These are phyloP conservation scores for Fusarium sp. DNA, from an alignment of 2,329 filamentous ascomycete genomes.

Conservation along the genomic window DNA sequence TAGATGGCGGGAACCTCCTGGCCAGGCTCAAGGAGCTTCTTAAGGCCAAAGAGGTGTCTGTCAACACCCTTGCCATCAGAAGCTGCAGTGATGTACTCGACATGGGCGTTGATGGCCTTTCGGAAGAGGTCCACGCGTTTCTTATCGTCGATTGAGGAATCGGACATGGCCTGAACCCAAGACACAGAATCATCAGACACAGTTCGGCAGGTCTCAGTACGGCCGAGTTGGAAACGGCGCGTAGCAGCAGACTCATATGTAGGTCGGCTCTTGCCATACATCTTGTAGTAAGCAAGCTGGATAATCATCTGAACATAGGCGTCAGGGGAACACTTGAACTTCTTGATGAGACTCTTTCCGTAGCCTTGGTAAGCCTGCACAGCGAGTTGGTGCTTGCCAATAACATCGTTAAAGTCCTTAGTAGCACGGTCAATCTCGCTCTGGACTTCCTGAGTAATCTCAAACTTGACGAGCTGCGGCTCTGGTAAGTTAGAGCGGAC, in stretches of 20 bases:
- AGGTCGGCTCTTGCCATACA: constrained; percentile 97
- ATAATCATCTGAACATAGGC: constrained; percentile 99
- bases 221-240: constrained; percentile 93
- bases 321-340: constrained; percentile 98
- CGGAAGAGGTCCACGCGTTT: constrained; percentile 82
- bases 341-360: constrained; percentile 98
- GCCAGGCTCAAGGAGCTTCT: constrained; percentile 85
- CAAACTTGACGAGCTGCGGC: constrained; percentile 82
- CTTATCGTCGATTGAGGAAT: constrained; percentile 73
- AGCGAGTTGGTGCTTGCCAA: constrained; percentile 88
- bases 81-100: constrained; percentile 91
- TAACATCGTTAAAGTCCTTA: constrained; percentile 83
- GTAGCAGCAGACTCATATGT: constrained; percentile 98
- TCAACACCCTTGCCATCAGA: constrained; percentile 95
- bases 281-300: constrained; percentile 97
- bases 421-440: constrained; percentile 83
- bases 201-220: constrained; percentile 94
- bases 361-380: constrained; percentile 98
- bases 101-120: constrained; percentile 82
- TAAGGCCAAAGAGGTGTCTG: constrained; percentile 95
- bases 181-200: constrained; percentile 92
- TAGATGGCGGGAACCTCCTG: constrained; percentile 87
- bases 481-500: constrained; percentile 88
- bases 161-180: constrained; percentile 89
- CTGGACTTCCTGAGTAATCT: constrained; percentile 79